phyloP scores from a whole-genome alignment of 805 yeast genomes.

The Wickerhamiella occidentalis region DNA sequence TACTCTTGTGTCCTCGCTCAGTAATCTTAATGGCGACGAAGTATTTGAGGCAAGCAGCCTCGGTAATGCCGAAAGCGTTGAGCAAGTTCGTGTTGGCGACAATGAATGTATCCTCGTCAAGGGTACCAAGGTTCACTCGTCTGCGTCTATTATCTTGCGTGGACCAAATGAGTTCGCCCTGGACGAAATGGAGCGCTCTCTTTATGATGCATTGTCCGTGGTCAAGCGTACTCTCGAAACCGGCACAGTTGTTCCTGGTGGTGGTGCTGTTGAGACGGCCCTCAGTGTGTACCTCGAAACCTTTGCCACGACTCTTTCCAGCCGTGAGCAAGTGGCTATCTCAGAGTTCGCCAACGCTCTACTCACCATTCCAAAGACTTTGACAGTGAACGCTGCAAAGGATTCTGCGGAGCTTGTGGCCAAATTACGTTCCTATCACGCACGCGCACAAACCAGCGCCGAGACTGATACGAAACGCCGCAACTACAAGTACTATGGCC shows the following conservation, averaged over 20 bases:
- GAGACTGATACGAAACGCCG: constrained; percentile 75
- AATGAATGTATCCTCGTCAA: constrained; percentile 91
- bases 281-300: constrained; percentile 88
- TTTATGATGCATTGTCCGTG: constrained; percentile 88
- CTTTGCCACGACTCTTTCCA: constrained; percentile 95
- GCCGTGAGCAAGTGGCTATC: constrained; percentile 94
- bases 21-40: constrained; percentile 93
- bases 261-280: constrained; percentile 98
- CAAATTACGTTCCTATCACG: constrained; percentile 89
- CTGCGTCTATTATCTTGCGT: constrained; percentile 82
- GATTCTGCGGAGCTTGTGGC: constrained; percentile 93
- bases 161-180: constrained; percentile 89
- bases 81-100: constrained; percentile 82
- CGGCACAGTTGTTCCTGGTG: constrained; percentile 94
- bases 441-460: constrained; percentile 80
- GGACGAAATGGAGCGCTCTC: constrained; percentile 97
- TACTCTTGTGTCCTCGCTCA: constrained; percentile 69
- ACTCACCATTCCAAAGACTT: constrained; percentile 85
- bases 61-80: constrained; percentile 84
- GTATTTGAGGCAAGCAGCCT: constrained; percentile 72
- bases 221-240: constrained; percentile 93
- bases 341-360: constrained; percentile 92
- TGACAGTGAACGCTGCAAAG: constrained; percentile 95
- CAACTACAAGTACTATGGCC: constrained; percentile 80
- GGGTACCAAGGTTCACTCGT: constrained; percentile 83